phyloP scores from a whole-genome alignment of 1,139 yeast species.

The Blastobotrys raffinosifermentans region DNA sequence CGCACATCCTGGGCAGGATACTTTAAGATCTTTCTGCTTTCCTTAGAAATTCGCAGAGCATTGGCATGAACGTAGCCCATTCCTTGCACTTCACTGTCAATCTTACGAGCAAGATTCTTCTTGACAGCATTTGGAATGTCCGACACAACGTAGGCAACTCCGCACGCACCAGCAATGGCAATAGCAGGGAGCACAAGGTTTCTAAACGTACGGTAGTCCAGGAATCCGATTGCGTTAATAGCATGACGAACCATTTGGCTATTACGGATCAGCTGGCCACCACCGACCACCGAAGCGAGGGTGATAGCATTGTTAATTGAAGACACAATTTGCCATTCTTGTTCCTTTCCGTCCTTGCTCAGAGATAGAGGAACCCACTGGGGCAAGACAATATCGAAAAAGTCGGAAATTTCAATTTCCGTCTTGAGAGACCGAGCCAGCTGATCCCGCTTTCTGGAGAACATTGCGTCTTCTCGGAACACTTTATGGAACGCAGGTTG shows the following conservation, averaged over 20 bases:
- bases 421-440: slow-evolving; percentile 54
- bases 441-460: slow-evolving; percentile 63
- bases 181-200: slow-evolving; percentile 43
- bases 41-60: slow-evolving; percentile 72
- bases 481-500: slow-evolving; percentile 50
- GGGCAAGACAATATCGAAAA: slow-evolving; percentile 48
- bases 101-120: slow-evolving; percentile 69
- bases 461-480: slow-evolving; percentile 80
- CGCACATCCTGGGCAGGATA: slow-evolving; percentile 82
- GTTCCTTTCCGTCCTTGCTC: neutral
- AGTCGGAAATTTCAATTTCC: slow-evolving; percentile 58
- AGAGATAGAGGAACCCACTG: slow-evolving; percentile 13
- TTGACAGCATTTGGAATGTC: slow-evolving; percentile 92
- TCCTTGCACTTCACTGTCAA: slow-evolving; percentile 53
- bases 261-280: slow-evolving; percentile 27
- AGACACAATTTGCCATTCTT: slow-evolving; percentile 15
- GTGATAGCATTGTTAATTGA: slow-evolving; percentile 37
- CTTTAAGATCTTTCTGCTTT: slow-evolving; percentile 73
- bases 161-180: slow-evolving; percentile 49
- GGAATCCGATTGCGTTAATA: slow-evolving; percentile 21
- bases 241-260: slow-evolving; percentile 26
- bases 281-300: slow-evolving; percentile 36
- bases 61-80: slow-evolving; percentile 75
- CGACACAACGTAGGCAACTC: slow-evolving; percentile 58
- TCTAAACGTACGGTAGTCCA: slow-evolving; percentile 24